phyloP scores from a whole-genome alignment of 2,329 filamentous ascomycete species.

The Penicillium decumbens region DNA sequence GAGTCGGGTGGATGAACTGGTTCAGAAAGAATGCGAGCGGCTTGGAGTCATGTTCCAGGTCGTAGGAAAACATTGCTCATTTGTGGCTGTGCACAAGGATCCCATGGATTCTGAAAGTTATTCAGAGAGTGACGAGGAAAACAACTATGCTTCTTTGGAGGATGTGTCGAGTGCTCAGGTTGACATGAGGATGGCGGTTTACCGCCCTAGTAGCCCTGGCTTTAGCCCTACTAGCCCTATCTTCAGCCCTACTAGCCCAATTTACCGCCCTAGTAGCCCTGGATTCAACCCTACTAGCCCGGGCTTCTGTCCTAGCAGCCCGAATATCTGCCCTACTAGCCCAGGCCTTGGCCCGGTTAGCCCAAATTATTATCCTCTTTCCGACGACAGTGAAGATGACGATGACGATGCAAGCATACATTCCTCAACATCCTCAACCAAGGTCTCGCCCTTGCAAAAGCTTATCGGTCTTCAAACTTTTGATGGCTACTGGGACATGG shows the following conservation, averaged over 20 bases:
- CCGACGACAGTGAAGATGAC: too few species aligned
- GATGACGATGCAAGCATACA: too few species aligned
- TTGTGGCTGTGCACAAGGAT: conserved; percentile 1
- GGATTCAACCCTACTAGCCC: not conserved
- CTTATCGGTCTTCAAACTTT: not conserved
- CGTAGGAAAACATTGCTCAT: conserved; percentile 6
- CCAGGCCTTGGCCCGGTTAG: not conserved
- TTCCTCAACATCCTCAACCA: not conserved
- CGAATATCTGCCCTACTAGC: too few species aligned
- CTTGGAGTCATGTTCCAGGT: conserved; percentile 3
- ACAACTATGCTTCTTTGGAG: too few species aligned
- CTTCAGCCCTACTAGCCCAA: too few species aligned
- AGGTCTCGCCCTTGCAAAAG: not conserved
- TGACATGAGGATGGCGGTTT: too few species aligned
- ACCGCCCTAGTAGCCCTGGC: too few species aligned
- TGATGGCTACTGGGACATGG: not conserved
- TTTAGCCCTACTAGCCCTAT: not conserved
- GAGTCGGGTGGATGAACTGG: not conserved
- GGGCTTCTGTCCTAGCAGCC: not conserved
- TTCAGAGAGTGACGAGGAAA: too few species aligned
- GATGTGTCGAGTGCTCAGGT: too few species aligned
- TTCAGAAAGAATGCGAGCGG: not conserved
- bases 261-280: too few species aligned
- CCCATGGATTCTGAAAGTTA: not conserved
- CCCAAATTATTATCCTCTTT: too few species aligned